Evolutionary conservation across 331 rosid species (phyloP).

Genomic region (Dryas integrifolia): DNA sequence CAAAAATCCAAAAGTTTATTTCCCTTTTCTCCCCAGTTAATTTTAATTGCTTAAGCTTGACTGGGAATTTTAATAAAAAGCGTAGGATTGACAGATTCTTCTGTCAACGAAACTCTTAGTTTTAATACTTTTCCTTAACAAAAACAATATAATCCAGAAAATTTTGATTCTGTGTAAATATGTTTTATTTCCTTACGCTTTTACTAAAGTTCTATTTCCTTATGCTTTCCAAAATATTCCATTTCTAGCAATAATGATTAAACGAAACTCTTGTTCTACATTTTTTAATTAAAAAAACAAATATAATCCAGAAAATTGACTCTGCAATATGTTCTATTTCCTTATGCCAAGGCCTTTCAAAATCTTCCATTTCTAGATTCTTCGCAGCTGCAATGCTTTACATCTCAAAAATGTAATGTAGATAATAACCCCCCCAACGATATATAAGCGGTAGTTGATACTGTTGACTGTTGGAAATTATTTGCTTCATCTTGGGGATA

Average conservation of each 20-base stretch:
- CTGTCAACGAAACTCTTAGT: no score
- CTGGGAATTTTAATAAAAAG: conserved; percentile 7
- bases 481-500: conserved; percentile 4
- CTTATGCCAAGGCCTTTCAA: background rate
- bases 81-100: no score
- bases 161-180: no score
- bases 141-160: no score
- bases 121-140: no score
- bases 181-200: no score
- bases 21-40: background rate
- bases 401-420: background rate
- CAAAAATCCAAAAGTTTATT: background rate
- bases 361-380: background rate
- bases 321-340: no score
- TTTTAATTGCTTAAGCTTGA: background rate
- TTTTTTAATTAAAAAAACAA: no score
- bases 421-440: background rate
- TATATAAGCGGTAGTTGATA: background rate
- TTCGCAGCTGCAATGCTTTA: background rate
- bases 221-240: background rate
- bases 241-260: background rate
- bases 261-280: no score
- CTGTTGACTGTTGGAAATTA: background rate
- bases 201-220: no score
- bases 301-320: no score